Base-by-base conservation (phyloP, 805 yeast genomes). In the Tetrapisispora arboricola region DNA sequence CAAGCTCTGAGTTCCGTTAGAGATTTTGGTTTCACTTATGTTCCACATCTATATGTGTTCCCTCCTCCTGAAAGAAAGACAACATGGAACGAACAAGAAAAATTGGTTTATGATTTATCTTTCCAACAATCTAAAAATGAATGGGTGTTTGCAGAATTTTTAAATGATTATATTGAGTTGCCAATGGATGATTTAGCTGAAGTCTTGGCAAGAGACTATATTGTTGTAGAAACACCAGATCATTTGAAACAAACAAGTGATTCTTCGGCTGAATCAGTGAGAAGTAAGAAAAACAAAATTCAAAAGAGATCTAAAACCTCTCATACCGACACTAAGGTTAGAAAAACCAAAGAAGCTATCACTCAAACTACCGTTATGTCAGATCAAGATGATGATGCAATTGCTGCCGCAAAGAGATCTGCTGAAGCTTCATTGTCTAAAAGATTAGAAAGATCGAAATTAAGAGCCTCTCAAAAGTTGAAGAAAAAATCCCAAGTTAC, bases 31-130 rank as follows among this genome's bases (percentile, higher is more conserved):
- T 33, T 39, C 13, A 33, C 27, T 7, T 39, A 12, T 22, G 38
- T 39, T 21, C 42, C 42, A 12, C 42, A 39, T 18, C 12, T 39
- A 9, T 33, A 26, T 28, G 16, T 39, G 2, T 39, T 33, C 15
- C 25, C 27, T 2, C 34, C 33, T 26, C 33, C 42, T 12, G 6
- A 4, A 2, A 22, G 8, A 6, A 32, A 22, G 13, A 26, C 33
- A 4, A 21, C 3, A 11, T 39, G 42, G 42, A 22, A 21, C 11
- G 33, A 28, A 15, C 34, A 36, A 36, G n/a, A 20, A 6, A 21
- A 29, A 15, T n/a, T 29, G 11, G 13, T 11, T 6, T 39, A 33
- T 24, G 9, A 20, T 3, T 33, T 39, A 13, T 17, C 11, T 22
- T 17, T 33, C 11, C 38, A 33, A 21, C 12, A 33, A 2, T 20